Evolutionary conservation across 352 stramenopile species (phyloP).

Genomic region (Phytophthora lateralis): DNA sequence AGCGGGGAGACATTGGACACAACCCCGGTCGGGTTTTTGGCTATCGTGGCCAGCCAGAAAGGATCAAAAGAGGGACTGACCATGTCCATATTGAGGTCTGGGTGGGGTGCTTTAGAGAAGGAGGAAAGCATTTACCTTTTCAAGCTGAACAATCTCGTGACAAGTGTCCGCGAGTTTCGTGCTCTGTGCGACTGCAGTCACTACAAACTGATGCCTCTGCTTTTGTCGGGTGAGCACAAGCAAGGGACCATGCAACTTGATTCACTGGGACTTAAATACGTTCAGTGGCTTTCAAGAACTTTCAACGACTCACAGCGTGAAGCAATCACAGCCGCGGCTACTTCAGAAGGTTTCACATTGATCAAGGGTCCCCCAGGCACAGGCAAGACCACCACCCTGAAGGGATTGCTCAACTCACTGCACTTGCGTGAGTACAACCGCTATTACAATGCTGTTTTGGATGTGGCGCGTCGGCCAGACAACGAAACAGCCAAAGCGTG

Average conservation of each 20-base stretch:
- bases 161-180: conserved; percentile 86
- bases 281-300: conserved; percentile 72
- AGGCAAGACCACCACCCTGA: conserved; percentile 93
- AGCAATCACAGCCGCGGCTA: conserved; percentile 88
- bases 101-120: conserved; percentile 57
- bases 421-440: conserved; percentile 93
- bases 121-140: conserved; percentile 69
- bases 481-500: conserved; percentile 83
- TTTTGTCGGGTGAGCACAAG: conserved; percentile 76
- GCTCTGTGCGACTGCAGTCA: conserved; percentile 84
- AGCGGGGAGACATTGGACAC: conserved; percentile 12
- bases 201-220: conserved; percentile 75
- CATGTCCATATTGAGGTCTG: conserved; percentile 60
- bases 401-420: conserved; percentile 91
- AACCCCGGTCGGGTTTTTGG: conserved; percentile 61
- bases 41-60: conserved; percentile 72
- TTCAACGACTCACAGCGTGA: conserved; percentile 92
- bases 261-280: conserved; percentile 80
- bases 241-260: conserved; percentile 81
- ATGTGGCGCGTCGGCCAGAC: conserved; percentile 80
- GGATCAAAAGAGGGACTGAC: conserved; percentile 77
- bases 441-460: conserved; percentile 91
- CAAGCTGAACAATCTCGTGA: conserved; percentile 91
- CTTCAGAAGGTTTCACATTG: conserved; percentile 89
- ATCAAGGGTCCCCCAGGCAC: conserved; percentile 92